These are phyloP conservation scores for Ophiocordyceps camponoti-saundersi DNA, from an alignment of 2,329 filamentous ascomycete genomes.

Conservation along the genomic window DNA sequence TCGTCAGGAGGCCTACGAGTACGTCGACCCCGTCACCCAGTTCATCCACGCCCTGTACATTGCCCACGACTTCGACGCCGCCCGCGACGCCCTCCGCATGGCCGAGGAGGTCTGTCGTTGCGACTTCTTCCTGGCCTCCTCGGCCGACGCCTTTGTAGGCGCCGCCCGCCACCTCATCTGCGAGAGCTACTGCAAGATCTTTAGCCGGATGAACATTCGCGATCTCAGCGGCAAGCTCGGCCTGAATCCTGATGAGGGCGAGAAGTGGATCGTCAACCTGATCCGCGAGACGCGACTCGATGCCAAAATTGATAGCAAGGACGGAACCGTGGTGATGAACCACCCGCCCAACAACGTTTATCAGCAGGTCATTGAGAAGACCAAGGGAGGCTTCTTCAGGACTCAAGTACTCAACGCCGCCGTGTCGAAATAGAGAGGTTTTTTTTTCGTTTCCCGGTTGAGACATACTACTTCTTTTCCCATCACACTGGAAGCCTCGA, in stretches of 20 bases:
- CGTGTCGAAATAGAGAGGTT: conserved; percentile 29
- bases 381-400: conserved; percentile 96
- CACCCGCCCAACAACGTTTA: conserved; percentile 97
- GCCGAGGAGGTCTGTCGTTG: conserved; percentile 81
- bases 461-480: neutral
- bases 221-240: conserved; percentile 86
- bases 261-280: conserved; percentile 99
- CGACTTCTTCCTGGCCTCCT: conserved; percentile 87
- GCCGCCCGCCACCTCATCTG: conserved; percentile 92
- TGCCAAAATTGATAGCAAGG: conserved; percentile 98
- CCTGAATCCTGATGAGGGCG: conserved; percentile 82
- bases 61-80: conserved; percentile 77
- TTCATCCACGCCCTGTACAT: conserved; percentile 95
- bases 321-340: conserved; percentile 98
- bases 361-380: conserved; percentile 98
- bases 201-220: conserved; percentile 95
- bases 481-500: no score
- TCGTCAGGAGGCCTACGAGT: conserved; percentile 94
- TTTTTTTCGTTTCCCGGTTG: neutral
- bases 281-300: conserved; percentile 95
- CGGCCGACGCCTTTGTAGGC: conserved; percentile 81
- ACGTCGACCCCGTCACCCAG: conserved; percentile 86
- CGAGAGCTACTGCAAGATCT: conserved; percentile 99
- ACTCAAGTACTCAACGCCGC: conserved; percentile 80
- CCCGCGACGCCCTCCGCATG: conserved; percentile 68